These are phyloP conservation scores for Cryptosporidium muris DNA, from an alignment of 169 alveolate species.

Conservation along the genomic window DNA sequence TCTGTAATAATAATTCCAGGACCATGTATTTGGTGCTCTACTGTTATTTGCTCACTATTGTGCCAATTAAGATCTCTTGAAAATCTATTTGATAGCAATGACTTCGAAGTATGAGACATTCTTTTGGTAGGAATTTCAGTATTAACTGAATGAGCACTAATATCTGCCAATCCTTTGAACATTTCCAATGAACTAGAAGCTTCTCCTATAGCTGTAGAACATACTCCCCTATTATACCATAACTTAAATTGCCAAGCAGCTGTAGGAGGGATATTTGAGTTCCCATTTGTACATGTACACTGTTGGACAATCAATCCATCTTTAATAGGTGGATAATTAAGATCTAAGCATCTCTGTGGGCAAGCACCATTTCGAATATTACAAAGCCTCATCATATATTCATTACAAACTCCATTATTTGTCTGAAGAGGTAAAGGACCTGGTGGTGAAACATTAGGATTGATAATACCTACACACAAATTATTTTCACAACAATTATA, in stretches of 20 bases:
- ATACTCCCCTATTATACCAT: slow-evolving; percentile 63
- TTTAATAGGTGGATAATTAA: slow-evolving; percentile 45
- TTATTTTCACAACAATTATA: slow-evolving; percentile 68
- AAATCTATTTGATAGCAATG: slow-evolving; percentile 23
- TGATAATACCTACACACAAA: slow-evolving; percentile 64
- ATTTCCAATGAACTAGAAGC: slow-evolving; percentile 49
- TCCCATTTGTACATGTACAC: slow-evolving; percentile 46
- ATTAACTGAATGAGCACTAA: slow-evolving; percentile 14
- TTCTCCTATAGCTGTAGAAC: slow-evolving; percentile 37
- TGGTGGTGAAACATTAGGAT: slow-evolving; percentile 65
- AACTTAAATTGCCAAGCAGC: slow-evolving; percentile 60
- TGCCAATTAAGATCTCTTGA: slow-evolving; percentile 45
- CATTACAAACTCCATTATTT: slow-evolving; percentile 31
- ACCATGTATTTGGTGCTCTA: slow-evolving; percentile 22
- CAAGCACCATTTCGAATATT: slow-evolving; percentile 69
- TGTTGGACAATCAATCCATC: slow-evolving; percentile 67
- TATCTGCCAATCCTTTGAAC: slow-evolving; percentile 5
- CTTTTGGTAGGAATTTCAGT: slow-evolving; percentile 1
- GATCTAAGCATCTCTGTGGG: slow-evolving; percentile 47
- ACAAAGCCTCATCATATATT: slow-evolving; percentile 64
- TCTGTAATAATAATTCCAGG: slow-evolving; percentile 23
- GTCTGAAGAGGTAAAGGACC: slow-evolving; percentile 29
- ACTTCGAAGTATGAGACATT: slow-evolving; percentile 12
- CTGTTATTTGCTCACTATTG: slow-evolving; percentile 1
- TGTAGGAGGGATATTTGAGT: slow-evolving; percentile 31